These are phyloP conservation scores for Fusarium cyanostomum DNA, from an alignment of 2,329 filamentous ascomycete species.

Conservation along the genomic window DNA sequence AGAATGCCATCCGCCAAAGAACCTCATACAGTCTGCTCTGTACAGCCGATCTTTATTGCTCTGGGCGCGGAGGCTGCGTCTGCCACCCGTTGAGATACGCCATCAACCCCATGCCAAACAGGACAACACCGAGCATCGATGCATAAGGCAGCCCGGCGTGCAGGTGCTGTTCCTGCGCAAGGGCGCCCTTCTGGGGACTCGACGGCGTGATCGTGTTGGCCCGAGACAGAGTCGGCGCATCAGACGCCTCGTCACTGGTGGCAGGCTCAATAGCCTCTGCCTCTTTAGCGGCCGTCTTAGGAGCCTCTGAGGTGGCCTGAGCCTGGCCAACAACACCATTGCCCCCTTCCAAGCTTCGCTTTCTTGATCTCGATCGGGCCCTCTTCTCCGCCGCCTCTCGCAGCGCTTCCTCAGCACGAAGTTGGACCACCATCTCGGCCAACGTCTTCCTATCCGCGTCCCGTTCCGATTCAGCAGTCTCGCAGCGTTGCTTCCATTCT, in stretches of 20 bases:
- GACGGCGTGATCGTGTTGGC: constrained; percentile 61
- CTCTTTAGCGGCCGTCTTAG: constrained; percentile 26
- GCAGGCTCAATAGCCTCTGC: constrained; percentile 29
- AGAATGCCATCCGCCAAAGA: constrained; percentile 18
- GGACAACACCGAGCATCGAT: constrained; percentile 82
- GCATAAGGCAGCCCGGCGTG: constrained; percentile 74
- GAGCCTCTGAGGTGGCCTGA: constrained; percentile 31
- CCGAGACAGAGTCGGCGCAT: constrained; percentile 57
- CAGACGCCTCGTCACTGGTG: constrained; percentile 49
- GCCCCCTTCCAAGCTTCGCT: constrained; percentile 40
- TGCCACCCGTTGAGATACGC: constrained; percentile 88
- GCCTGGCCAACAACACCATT: constrained; percentile 31
- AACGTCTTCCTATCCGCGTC: constrained; percentile 77
- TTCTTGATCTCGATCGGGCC: constrained; percentile 50
- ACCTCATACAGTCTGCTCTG: constrained; percentile 28
- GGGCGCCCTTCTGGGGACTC: constrained; percentile 51
- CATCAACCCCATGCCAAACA: constrained; percentile 86
- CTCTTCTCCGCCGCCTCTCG: constrained; percentile 56
- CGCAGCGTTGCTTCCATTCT: constrained; percentile 77
- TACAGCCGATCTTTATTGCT: constrained; percentile 44
- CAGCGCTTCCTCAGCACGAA: constrained; percentile 72
- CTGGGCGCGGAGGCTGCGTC: constrained; percentile 46
- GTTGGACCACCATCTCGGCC: constrained; percentile 86
- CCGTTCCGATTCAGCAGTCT: constrained; percentile 81
- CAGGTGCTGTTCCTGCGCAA: constrained; percentile 56